Conservation (phyloP, 257 asterid genomes). For the Petrea volubilis region DNA sequence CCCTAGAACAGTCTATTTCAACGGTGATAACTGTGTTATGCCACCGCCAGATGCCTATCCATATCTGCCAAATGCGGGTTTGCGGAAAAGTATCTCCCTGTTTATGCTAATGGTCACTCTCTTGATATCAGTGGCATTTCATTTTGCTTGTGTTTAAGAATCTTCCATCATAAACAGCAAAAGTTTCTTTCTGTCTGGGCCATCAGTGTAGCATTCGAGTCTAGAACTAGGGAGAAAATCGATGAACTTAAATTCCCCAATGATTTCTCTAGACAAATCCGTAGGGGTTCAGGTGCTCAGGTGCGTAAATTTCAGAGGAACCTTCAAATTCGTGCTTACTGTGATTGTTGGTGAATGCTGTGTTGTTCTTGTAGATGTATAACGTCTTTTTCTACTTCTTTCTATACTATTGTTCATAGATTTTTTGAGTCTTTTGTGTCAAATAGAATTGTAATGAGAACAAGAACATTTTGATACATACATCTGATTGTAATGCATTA, state of each 20-base stretch:
- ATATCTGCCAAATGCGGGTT: constrained; percentile 63
- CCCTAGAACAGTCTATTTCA: too few relatives aligned
- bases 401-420: constrained; percentile 36
- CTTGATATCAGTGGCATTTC: constrained; percentile 41
- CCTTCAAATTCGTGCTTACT: constrained; percentile 8
- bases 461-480: constrained; percentile 3
- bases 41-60: constrained; percentile 89
- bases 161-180: constrained; percentile 10
- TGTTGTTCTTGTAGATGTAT: constrained; percentile 6
- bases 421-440: constrained; percentile 24
- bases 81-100: constrained; percentile 38
- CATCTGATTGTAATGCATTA: constrained; percentile 4
- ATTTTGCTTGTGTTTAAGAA: constrained; percentile 43
- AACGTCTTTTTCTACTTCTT: constrained; percentile 12
- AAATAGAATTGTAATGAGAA: constrained; percentile 23
- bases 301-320: background rate
- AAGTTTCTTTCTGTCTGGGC: constrained; percentile 12
- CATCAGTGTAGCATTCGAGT: background rate
- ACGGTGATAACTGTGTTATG: too few relatives aligned
- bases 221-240: constrained; percentile 1
- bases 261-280: too few relatives aligned
- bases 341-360: constrained; percentile 21
- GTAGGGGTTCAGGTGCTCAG: too few relatives aligned
- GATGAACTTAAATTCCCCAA: background rate
- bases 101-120: constrained; percentile 42